phyloP scores from a whole-genome alignment of 2,329 filamentous ascomycete species.

The Ascochyta koolunga region DNA sequence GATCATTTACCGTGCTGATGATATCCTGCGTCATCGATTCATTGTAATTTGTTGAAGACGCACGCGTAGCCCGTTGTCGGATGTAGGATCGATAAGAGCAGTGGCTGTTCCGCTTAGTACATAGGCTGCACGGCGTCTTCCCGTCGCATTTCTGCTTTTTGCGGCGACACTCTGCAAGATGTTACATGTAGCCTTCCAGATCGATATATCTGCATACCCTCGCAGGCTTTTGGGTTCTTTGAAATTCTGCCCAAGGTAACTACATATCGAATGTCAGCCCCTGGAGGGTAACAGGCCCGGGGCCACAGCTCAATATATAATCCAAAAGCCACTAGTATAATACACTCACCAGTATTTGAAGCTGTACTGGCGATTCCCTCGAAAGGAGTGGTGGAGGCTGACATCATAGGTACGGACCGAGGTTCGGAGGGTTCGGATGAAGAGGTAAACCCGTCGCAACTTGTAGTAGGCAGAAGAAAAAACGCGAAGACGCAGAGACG shows the following conservation, averaged over 20 bases:
- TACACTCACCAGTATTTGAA: not conserved
- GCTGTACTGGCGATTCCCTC: too few relatives aligned
- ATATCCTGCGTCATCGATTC: not conserved
- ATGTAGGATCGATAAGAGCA: constrained; percentile 13
- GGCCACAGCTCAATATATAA: too few relatives aligned
- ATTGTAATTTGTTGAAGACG: not conserved
- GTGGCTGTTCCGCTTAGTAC: constrained; percentile 1
- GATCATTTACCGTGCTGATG: not conserved
- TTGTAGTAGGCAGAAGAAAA: too few relatives aligned
- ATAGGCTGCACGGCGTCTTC: constrained; percentile 1
- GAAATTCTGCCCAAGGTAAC: constrained; percentile 1
- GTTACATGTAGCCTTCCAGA: not conserved
- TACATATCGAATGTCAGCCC: not conserved
- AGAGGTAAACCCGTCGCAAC: too few relatives aligned
- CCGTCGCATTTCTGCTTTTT: constrained; percentile 17
- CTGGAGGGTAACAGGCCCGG: not conserved
- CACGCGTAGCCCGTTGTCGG: not conserved
- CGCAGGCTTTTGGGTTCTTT: constrained; percentile 16
- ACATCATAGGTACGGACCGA: too few relatives aligned
- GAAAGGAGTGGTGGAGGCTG: too few relatives aligned
- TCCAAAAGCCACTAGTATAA: not conserved
- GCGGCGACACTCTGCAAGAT: constrained; percentile 6
- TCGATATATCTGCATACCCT: not conserved
- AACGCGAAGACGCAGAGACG: too few relatives aligned
- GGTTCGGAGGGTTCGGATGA: too few relatives aligned